Conservation (phyloP, 306 rosid species). For the Astragalus membranaceus region DNA sequence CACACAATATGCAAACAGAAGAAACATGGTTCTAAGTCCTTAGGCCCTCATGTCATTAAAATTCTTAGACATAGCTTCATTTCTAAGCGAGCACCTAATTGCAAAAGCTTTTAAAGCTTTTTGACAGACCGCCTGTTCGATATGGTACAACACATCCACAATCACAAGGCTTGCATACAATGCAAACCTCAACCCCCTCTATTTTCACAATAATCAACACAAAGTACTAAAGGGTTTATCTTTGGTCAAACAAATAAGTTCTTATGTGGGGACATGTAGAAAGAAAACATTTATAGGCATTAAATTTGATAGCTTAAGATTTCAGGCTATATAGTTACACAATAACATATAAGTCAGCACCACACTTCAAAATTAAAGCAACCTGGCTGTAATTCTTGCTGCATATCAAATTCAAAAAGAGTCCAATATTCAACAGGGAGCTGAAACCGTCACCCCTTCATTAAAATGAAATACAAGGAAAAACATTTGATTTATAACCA, state of each 20-base stretch:
- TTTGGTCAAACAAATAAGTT: background rate
- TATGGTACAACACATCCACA: background rate
- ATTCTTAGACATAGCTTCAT: background rate
- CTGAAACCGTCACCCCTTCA: background rate
- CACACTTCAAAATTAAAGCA: background rate
- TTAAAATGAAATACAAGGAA: background rate
- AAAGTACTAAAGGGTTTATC: background rate
- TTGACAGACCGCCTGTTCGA: background rate
- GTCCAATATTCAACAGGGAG: background rate
- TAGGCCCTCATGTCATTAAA: background rate
- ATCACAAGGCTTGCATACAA: background rate
- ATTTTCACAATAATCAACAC: background rate
- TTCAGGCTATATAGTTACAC: background rate
- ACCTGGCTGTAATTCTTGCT: background rate
- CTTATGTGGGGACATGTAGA: background rate
- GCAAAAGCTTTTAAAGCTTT: background rate
- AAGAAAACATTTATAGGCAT: background rate
- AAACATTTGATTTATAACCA: background rate
- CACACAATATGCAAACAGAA: constrained; percentile 12
- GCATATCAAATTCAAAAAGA: background rate
- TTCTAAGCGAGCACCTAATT: background rate
- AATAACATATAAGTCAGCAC: background rate
- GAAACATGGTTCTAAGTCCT: background rate
- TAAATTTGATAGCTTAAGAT: background rate
- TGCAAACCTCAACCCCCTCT: background rate